phyloP scores from a whole-genome alignment of 768 basidiomycete species.

The Gyrodon lividus region DNA sequence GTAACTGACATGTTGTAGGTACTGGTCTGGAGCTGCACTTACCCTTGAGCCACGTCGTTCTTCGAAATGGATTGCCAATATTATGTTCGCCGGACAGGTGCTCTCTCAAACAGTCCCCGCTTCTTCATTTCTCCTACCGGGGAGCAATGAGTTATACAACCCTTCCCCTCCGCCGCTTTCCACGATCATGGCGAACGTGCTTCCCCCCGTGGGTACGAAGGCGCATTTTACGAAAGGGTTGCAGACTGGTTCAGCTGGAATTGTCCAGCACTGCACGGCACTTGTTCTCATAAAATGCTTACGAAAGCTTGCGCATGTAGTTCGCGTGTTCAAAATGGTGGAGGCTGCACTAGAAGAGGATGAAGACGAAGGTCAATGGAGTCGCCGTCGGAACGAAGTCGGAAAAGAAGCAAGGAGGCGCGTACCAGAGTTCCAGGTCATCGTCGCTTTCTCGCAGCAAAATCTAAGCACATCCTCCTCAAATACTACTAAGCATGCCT shows the following conservation, averaged over 20 bases:
- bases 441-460: slow-evolving; percentile 79
- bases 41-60: slow-evolving; percentile 86
- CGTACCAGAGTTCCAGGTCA: slow-evolving; percentile 83
- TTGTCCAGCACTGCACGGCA: slow-evolving; percentile 87
- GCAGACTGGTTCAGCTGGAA: slow-evolving; percentile 54
- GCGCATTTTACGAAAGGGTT: slow-evolving; percentile 79
- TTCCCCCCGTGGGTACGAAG: slow-evolving; percentile 74
- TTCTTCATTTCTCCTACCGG: slow-evolving; percentile 56
- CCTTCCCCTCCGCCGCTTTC: slow-evolving; percentile 74
- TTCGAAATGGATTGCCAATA: slow-evolving; percentile 88
- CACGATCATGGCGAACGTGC: slow-evolving; percentile 70
- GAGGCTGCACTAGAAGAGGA: slow-evolving; percentile 58
- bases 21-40: slow-evolving; percentile 65
- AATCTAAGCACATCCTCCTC: slow-evolving; percentile 25
- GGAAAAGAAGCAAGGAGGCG: slow-evolving; percentile 72
- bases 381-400: slow-evolving; percentile 60
- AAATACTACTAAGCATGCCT: slow-evolving; percentile 45
- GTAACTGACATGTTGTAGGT: slow-evolving; percentile 44
- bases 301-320: slow-evolving; percentile 61
- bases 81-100: slow-evolving; percentile 77
- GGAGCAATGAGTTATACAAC: slow-evolving; percentile 47
- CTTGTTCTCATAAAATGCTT: slow-evolving; percentile 75
- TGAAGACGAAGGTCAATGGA: slow-evolving; percentile 70
- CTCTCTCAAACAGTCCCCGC: slow-evolving; percentile 74
- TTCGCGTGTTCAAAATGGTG: slow-evolving; percentile 47